Evolutionary conservation across 1,284 basidiomycete genomes (phyloP).

Genomic region (Ganoderma multipileum): DNA sequence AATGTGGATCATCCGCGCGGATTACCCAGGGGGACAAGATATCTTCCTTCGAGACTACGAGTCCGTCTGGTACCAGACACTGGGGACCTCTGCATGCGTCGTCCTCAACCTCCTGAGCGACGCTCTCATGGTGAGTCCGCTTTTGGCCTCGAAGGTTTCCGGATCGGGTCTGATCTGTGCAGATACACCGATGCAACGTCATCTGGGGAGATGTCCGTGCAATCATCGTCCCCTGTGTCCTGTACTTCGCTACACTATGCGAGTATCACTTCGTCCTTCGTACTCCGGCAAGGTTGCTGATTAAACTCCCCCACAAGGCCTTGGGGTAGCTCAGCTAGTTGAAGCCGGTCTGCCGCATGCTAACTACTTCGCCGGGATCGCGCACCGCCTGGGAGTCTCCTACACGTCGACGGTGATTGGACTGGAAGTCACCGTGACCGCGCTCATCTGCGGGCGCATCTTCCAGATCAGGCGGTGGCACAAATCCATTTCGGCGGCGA

Average conservation of each 20-base stretch:
- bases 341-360: slow-evolving; percentile 20
- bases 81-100: slow-evolving; percentile 28
- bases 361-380: slow-evolving; percentile 26
- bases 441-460: slow-evolving; percentile 27
- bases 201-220: slow-evolving; percentile 20
- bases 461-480: slow-evolving; percentile 1
- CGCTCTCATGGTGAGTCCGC: slow-evolving; percentile 20
- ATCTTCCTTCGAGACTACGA: slow-evolving; percentile 24
- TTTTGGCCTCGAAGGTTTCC: not conserved
- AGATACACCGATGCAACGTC: slow-evolving; percentile 29
- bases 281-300: not conserved
- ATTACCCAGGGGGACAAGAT: slow-evolving; percentile 23
- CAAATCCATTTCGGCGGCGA: not conserved
- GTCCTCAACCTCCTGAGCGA: slow-evolving; percentile 25
- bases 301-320: slow-evolving; percentile 5
- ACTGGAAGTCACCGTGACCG: slow-evolving; percentile 25
- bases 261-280: not conserved
- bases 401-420: slow-evolving; percentile 24
- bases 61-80: slow-evolving; percentile 33
- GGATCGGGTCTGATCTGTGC: not conserved
- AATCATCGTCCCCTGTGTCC: slow-evolving; percentile 15
- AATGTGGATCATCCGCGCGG: slow-evolving; percentile 29
- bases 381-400: slow-evolving; percentile 20
- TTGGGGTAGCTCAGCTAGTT: slow-evolving; percentile 24
- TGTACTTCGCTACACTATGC: slow-evolving; percentile 20